Base-by-base conservation (phyloP, 805 yeast species). In the Yamadazyma kitorensis region DNA sequence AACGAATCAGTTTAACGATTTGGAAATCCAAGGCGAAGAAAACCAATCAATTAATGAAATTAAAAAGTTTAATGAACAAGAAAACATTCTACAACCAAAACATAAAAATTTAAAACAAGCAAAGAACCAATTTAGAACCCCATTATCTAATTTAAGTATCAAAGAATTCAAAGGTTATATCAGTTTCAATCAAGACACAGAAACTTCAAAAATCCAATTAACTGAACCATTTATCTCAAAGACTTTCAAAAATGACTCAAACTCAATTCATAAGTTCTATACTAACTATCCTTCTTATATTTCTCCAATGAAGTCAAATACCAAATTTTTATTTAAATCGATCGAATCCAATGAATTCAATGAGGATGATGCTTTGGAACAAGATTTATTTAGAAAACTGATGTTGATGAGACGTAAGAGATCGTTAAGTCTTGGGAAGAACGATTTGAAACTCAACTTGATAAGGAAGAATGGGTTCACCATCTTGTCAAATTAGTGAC, bases 341-440 rank as follows among this genome's bases (percentile, higher is more conserved):
- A 36, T 42, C 10, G 42, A 39, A 10, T 31, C 31, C 5, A 29
- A 36, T 17, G 43, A 38, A 27, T 34, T 38, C 30, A 45, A 46
- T 28, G 50, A 41, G 13, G 50, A 47, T n/a, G 55, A 50, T 26
- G 52, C 48, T n/a, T 39, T 51, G 20, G 55, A 51, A 18, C 38
- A 44, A 14, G 44, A 47, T 24, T 36, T 55, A 6, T 44, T 48
- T 14, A 45, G 45, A 22, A 57, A 51, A 45, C 39, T 44, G 12
- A 42, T 44, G 36, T 24, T 41, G 27, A 37, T 43, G n/a, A 52
- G 46, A 33, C 60, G 55, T 36, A 55, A 51, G 34, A 50, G 71
- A 31, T 55, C 68, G 16, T 44, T 57, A 44, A 64, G 70, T 15
- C 64, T 62, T 17, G 71, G 70, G 2, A 60, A 55, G 27, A 65